Percentiles rank a stretch among this genome's conserved stretches.
phyloP scores from a whole-genome alignment of 768 basidiomycete genomes.

The Lentinula detonsa region DNA sequence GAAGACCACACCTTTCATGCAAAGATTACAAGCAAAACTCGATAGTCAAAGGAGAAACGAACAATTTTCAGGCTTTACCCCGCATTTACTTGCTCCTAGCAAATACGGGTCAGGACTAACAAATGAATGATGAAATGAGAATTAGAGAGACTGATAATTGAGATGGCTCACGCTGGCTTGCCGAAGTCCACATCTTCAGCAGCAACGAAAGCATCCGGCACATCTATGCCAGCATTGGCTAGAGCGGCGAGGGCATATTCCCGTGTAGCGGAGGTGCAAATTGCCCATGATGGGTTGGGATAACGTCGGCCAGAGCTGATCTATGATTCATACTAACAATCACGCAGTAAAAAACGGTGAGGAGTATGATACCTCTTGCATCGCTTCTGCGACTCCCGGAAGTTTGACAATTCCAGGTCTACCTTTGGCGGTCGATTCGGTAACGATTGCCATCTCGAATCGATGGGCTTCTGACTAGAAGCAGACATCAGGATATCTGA shows the following conservation, averaged over 20 bases:
- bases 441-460: conserved; percentile 76
- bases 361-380: conserved; percentile 43
- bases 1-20: conserved; percentile 64
- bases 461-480: conserved; percentile 61
- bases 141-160: conserved; percentile 3
- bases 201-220: conserved; percentile 69
- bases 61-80: conserved; percentile 61
- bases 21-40: not conserved
- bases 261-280: conserved; percentile 83
- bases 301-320: conserved; percentile 27
- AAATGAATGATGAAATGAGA: not conserved
- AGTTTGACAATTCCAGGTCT: conserved; percentile 61
- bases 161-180: conserved; percentile 59
- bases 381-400: conserved; percentile 61
- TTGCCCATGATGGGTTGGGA: conserved; percentile 73
- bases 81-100: conserved; percentile 69
- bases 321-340: conserved; percentile 15
- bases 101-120: conserved; percentile 85
- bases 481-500: not conserved
- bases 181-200: conserved; percentile 81
- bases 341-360: not conserved
- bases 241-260: conserved; percentile 72
- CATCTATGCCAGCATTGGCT: conserved; percentile 54
- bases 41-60: conserved; percentile 14
- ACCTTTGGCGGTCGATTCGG: conserved; percentile 48